Percentiles rank a stretch among this genome's conserved stretches.
These are phyloP conservation scores for Xylariaceae sp. DNA, from an alignment of 2,329 filamentous ascomycete species.

Conservation along the genomic window DNA sequence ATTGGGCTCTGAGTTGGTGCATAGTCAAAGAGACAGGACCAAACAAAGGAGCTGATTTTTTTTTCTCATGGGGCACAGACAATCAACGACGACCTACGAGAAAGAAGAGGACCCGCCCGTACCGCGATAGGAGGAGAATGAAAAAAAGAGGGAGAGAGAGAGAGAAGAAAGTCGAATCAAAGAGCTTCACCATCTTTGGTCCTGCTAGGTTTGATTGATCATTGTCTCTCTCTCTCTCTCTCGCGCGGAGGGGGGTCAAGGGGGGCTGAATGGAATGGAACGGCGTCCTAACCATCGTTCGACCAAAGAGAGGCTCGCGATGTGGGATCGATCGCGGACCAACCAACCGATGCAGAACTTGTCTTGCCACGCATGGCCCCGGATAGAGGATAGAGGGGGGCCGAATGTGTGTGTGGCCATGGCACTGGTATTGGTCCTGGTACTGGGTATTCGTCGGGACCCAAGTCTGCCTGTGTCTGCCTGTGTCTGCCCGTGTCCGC, in stretches of 20 bases:
- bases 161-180: background rate
- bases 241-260: constrained; percentile 1
- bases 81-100: constrained; percentile 13
- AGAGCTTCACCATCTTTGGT: constrained; percentile 25
- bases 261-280: constrained; percentile 6
- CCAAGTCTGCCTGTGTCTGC: no score
- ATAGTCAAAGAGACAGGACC: constrained; percentile 14
- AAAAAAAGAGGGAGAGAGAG: constrained; percentile 2
- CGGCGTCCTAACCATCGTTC: constrained; percentile 13
- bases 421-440: constrained; percentile 10
- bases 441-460: constrained; percentile 11
- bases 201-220: constrained; percentile 25
- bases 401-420: constrained; percentile 2
- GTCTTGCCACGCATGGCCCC: constrained; percentile 20
- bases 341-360: constrained; percentile 23
- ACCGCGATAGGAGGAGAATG: background rate
- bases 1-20: constrained; percentile 16
- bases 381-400: constrained; percentile 4
- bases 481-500: no score
- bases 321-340: constrained; percentile 19
- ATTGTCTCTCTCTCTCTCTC: constrained; percentile 22
- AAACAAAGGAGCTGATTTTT: constrained; percentile 16
- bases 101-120: background rate
- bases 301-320: constrained; percentile 8
- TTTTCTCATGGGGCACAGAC: constrained; percentile 14